Evolutionary conservation across 257 asterid species (phyloP).

Genomic region (Echium plantagineum): DNA sequence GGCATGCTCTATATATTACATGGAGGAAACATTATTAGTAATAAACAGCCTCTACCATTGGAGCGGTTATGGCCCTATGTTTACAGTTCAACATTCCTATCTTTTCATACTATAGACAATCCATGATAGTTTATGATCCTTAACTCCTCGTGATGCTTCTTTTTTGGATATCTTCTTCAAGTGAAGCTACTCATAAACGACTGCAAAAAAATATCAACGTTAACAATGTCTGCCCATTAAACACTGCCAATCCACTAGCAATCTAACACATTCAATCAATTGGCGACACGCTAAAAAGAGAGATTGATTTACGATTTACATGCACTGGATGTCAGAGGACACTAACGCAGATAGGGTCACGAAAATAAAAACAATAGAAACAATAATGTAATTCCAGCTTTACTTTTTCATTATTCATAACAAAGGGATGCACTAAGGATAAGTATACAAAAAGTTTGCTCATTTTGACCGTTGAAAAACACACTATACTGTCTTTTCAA

Average conservation of each 20-base stretch:
- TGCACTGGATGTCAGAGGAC: too few relatives aligned
- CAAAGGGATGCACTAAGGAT: too few relatives aligned
- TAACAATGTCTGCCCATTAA: neutral
- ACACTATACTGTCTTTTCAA: too few relatives aligned
- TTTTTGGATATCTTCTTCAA: slow-evolving; percentile 11
- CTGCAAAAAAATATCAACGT: slow-evolving; percentile 23
- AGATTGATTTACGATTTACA: too few relatives aligned
- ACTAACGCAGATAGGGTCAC: too few relatives aligned
- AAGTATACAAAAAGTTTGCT: too few relatives aligned
- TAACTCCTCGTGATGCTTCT: slow-evolving; percentile 2
- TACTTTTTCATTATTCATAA: too few relatives aligned
- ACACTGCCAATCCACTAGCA: neutral
- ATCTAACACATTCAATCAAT: neutral
- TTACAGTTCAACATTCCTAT: slow-evolving; percentile 7
- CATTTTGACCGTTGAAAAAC: too few relatives aligned
- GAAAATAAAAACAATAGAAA: too few relatives aligned
- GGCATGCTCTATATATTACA: slow-evolving; percentile 15
- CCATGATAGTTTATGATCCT: slow-evolving; percentile 14
- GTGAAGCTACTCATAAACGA: slow-evolving; percentile 37
- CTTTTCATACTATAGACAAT: neutral
- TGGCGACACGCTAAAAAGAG: neutral
- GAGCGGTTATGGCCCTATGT: slow-evolving; percentile 8
- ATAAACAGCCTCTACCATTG: slow-evolving; percentile 10
- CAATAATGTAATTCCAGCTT: too few relatives aligned
- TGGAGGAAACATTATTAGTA: slow-evolving; percentile 18